Conservation (phyloP, 2,329 filamentous ascomycete species). For the Claviceps sp. region DNA sequence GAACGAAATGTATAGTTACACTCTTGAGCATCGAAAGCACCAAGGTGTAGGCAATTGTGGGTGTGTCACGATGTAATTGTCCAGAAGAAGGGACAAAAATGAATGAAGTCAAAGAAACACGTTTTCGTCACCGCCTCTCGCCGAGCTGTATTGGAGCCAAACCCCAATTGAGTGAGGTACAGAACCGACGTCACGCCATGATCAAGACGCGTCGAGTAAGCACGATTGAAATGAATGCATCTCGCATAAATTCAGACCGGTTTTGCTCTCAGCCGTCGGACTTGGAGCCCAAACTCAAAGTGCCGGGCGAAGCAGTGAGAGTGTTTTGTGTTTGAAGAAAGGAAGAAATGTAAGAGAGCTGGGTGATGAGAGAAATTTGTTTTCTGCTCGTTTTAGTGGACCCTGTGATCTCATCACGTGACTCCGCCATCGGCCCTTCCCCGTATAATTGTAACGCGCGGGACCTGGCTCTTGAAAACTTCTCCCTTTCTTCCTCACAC, state of each 20-base stretch:
- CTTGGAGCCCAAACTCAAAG: not conserved
- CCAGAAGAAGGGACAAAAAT: not conserved
- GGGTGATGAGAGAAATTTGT: not conserved
- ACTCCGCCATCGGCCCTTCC: not conserved
- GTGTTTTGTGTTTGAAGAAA: conserved; percentile 1
- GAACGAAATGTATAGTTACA: conserved; percentile 46
- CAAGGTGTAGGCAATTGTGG: conserved; percentile 51
- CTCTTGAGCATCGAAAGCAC: conserved; percentile 42
- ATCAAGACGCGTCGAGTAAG: not conserved
- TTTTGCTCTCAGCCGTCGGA: not conserved
- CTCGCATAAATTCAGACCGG: not conserved
- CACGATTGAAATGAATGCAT: not conserved
- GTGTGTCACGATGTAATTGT: conserved; percentile 10
- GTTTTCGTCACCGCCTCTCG: not conserved
- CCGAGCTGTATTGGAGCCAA: not conserved
- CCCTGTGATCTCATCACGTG: conserved; percentile 13
- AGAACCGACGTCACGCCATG: not conserved
- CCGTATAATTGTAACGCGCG: not conserved
- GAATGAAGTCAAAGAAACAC: no score
- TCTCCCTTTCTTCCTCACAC: conserved; percentile 17
- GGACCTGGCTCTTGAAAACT: not conserved
- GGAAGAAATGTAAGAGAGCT: not conserved
- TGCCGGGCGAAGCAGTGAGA: not conserved
- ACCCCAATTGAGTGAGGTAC: not conserved
- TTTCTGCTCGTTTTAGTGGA: conserved; percentile 1